phyloP scores from a whole-genome alignment of 148 eudicot species.

The Chenopodium berlandieri region DNA sequence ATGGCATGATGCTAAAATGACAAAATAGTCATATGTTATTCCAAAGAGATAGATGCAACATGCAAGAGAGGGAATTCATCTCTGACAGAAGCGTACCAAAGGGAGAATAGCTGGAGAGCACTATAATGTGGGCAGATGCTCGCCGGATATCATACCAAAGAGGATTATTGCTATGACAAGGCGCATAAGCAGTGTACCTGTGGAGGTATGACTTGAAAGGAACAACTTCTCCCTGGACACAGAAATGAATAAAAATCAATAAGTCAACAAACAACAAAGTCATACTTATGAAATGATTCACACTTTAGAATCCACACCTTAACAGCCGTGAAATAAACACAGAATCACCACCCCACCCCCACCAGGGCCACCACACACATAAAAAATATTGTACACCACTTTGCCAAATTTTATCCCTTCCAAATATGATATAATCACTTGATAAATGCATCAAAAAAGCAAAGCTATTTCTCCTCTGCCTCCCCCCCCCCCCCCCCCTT shows the following conservation, averaged over 20 bases:
- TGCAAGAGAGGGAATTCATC: not conserved
- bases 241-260: constrained; percentile 9
- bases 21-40: not conserved
- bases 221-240: constrained; percentile 64
- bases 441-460: too few relatives aligned
- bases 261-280: not conserved
- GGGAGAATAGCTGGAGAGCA: constrained; percentile 89
- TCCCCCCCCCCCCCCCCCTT: too few relatives aligned
- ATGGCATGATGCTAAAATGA: not conserved
- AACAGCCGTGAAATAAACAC: not conserved
- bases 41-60: not conserved
- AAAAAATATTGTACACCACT: not conserved
- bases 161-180: constrained; percentile 70
- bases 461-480: not conserved
- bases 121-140: constrained; percentile 93
- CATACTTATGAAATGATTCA: not conserved
- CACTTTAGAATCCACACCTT: not conserved
- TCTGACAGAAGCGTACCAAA: constrained; percentile 55
- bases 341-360: too few relatives aligned
- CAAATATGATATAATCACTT: too few relatives aligned
- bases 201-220: constrained; percentile 78
- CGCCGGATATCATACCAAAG: constrained; percentile 90
- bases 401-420: not conserved
- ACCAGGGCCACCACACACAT: not conserved
- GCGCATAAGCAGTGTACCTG: constrained; percentile 66